Base-by-base conservation (phyloP, 371 early-diverging fungal genomes). In the Syncephalastrum racemosum region DNA sequence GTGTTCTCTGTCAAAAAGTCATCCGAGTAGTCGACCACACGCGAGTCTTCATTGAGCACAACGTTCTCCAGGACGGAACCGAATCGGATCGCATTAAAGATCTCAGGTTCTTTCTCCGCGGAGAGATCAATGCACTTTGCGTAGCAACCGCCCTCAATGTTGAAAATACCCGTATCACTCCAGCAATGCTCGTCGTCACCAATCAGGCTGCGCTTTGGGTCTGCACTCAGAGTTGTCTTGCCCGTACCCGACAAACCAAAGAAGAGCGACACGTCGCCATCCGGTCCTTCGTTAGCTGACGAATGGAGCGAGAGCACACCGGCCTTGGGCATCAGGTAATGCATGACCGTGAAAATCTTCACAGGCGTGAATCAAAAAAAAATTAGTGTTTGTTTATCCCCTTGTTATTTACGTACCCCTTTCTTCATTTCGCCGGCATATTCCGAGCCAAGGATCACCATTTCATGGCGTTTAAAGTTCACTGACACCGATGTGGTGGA, bases 391-490 rank as follows among this genome's bases (percentile, higher is more conserved):
- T 51, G 19, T n/a, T 46, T 50, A 16, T 22, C 31, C 19, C 45
- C 16, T 27, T 48, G 48, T 40, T 23, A 46, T 48, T 23, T 53
- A 67, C 77, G 70, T 70, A 85, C 82, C 67, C 98, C 98, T 89
- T 98, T 97, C 85, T 96, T 98, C 98, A 98, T 98, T 82, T 98
- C 98, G 62, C 98, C 98, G 53, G 98, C 98, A 70, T 98, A 98
- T 75, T 96, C 93, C 56, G 97, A 91, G 53, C 98, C 98, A 31
- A 98, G 84, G 58, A 98, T 96, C 55, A 98, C 94, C 85, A 88
- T 85, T 66, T 87, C 87, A 5, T 65, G 66, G 54, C 82, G 83
- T 64, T 89, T 87, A 64, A 98, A 98, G 87, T 92, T 90, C 71
- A 98, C 78, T 24, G 95, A 82, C 46, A 98, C 90, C 46, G 90